phyloP scores from a whole-genome alignment of 2,329 filamentous ascomycete genomes.

The Pseudogymnoascus sp. region DNA sequence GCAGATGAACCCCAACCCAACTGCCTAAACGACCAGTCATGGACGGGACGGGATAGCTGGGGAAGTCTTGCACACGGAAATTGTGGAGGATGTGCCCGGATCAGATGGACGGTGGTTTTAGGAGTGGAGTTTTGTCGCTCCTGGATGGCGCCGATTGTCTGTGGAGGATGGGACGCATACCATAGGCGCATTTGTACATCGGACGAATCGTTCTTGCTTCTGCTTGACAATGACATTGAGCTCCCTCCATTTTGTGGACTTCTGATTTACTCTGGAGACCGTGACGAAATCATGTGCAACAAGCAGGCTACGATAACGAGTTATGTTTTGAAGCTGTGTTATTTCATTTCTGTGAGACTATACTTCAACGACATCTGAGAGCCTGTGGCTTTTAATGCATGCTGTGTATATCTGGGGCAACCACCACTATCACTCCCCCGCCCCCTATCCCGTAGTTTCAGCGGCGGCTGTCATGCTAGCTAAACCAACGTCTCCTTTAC shows the following conservation, averaged over 20 bases:
- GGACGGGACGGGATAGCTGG: conserved; percentile 16
- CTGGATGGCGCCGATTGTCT: conserved; percentile 23
- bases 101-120: conserved; percentile 24
- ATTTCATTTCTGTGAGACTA: background rate
- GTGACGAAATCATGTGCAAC: background rate
- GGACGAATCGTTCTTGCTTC: conserved; percentile 21
- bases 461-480: background rate
- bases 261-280: background rate
- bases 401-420: background rate
- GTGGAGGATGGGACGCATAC: conserved; percentile 28
- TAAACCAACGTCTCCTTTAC: background rate
- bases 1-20: conserved; percentile 84
- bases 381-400: background rate
- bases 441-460: background rate
- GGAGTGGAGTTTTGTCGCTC: conserved; percentile 20
- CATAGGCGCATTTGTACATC: conserved; percentile 28
- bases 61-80: conserved; percentile 15
- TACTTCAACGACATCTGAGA: background rate
- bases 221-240: conserved; percentile 14
- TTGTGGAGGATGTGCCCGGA: conserved; percentile 21
- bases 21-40: conserved; percentile 45
- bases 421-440: background rate
- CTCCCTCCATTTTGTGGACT: background rate
- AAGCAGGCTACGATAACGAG: background rate
- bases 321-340: background rate